phyloP scores from a whole-genome alignment of 345 rosid species.

The Jatropha curcas region DNA sequence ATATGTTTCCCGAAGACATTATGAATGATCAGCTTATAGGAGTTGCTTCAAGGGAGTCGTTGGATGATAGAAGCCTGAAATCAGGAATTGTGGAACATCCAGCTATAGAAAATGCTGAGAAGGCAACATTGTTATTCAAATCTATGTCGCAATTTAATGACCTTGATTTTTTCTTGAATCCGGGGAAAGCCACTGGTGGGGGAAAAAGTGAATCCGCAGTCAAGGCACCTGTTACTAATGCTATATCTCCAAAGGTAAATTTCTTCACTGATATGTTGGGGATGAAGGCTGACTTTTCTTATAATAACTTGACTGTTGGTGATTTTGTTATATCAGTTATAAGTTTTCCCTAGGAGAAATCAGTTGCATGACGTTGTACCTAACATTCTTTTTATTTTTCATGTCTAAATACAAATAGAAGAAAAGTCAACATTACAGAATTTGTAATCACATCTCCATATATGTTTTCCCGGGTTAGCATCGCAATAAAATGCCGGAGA shows the following conservation, averaged over 20 bases:
- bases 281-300: neutral
- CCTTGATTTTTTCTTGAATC: conserved; percentile 89
- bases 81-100: conserved; percentile 30
- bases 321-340: neutral
- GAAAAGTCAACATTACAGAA: neutral
- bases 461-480: neutral
- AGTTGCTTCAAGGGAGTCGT: conserved; percentile 30
- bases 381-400: neutral
- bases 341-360: neutral
- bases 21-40: conserved; percentile 26
- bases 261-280: conserved; percentile 1
- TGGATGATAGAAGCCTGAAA: conserved; percentile 27
- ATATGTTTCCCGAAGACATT: conserved; percentile 30
- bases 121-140: conserved; percentile 52
- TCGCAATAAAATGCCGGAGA: neutral
- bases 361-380: neutral
- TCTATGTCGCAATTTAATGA: conserved; percentile 73
- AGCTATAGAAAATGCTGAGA: conserved; percentile 41
- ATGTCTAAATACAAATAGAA: neutral
- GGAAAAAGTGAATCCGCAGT: conserved; percentile 36
- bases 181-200: conserved; percentile 45
- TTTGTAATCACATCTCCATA: neutral
- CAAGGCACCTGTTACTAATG: conserved; percentile 26
- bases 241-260: conserved; percentile 32
- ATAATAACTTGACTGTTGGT: neutral